Conservation (phyloP, 2,329 filamentous ascomycete genomes). For the Hypoxylon sp. region DNA sequence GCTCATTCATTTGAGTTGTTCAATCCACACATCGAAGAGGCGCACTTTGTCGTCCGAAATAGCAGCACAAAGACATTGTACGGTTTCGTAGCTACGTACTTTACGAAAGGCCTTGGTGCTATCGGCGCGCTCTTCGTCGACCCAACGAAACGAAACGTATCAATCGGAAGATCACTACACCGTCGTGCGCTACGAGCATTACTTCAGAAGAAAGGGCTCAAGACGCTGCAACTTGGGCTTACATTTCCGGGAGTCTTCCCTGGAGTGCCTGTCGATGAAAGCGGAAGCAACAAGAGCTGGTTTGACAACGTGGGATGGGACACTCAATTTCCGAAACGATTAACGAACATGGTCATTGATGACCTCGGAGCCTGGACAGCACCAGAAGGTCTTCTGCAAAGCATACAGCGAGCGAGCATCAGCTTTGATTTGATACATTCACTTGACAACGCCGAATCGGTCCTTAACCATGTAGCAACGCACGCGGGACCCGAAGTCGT, state of each 20-base stretch:
- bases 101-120: conserved; percentile 77
- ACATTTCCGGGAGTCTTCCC: conserved; percentile 87
- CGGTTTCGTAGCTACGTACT: conserved; percentile 92
- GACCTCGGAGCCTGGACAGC: conserved; percentile 80
- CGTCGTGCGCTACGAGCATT: conserved; percentile 84
- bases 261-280: conserved; percentile 77
- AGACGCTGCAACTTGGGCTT: conserved; percentile 84
- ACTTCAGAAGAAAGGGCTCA: conserved; percentile 76
- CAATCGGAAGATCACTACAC: conserved; percentile 90
- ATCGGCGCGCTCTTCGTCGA: conserved; percentile 93
- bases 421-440: conserved; percentile 88
- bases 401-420: conserved; percentile 77
- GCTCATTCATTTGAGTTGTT: conserved; percentile 82
- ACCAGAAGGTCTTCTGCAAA: conserved; percentile 81
- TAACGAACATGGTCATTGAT: conserved; percentile 78
- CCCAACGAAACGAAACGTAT: conserved; percentile 85
- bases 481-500: conserved; percentile 82
- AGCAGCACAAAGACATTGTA: conserved; percentile 92
- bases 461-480: conserved; percentile 80
- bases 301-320: conserved; percentile 94
- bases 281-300: conserved; percentile 74
- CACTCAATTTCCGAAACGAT: conserved; percentile 67
- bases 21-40: conserved; percentile 78
- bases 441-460: conserved; percentile 78
- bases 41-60: conserved; percentile 93